These are phyloP conservation scores for Didymella segeticola DNA, from an alignment of 2,329 filamentous ascomycete species.

Conservation along the genomic window DNA sequence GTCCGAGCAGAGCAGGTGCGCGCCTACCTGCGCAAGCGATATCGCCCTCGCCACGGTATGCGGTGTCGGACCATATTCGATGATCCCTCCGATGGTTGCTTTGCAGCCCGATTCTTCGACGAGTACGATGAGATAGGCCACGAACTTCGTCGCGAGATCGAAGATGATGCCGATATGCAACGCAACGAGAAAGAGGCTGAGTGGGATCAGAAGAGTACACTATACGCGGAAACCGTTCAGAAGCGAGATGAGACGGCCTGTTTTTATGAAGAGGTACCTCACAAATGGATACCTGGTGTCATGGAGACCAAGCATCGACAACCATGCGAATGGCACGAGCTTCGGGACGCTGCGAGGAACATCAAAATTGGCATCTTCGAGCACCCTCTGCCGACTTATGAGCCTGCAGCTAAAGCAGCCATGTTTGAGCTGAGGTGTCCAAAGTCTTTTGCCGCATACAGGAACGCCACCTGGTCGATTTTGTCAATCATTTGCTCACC, in stretches of 20 bases:
- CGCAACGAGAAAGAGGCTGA: constrained; percentile 50
- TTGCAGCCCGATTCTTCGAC: constrained; percentile 58
- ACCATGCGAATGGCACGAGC: constrained; percentile 43
- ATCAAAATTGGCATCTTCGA: constrained; percentile 59
- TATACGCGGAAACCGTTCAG: constrained; percentile 7
- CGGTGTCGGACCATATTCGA: constrained; percentile 56
- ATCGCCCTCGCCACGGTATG: constrained; percentile 16
- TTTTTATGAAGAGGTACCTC: constrained; percentile 40
- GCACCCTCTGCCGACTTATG: constrained; percentile 54
- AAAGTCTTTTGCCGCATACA: constrained; percentile 55
- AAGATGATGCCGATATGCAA: constrained; percentile 35
- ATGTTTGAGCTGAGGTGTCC: constrained; percentile 63
- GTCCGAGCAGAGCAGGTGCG: constrained; percentile 59
- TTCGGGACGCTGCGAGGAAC: constrained; percentile 43
- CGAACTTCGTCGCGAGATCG: constrained; percentile 48
- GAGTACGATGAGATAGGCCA: constrained; percentile 25
- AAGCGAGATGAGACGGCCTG: constrained; percentile 42
- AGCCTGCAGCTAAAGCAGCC: constrained; percentile 50
- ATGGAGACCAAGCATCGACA: constrained; percentile 5
- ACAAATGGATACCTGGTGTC: neutral
- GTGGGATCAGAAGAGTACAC: constrained; percentile 41
- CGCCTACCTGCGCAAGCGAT: constrained; percentile 54
- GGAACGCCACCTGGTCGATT: constrained; percentile 61
- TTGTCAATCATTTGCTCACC: constrained; percentile 46
- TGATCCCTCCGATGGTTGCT: constrained; percentile 50